Base-by-base conservation (phyloP, 2,329 filamentous ascomycete species). In the Neonectria punicea region DNA sequence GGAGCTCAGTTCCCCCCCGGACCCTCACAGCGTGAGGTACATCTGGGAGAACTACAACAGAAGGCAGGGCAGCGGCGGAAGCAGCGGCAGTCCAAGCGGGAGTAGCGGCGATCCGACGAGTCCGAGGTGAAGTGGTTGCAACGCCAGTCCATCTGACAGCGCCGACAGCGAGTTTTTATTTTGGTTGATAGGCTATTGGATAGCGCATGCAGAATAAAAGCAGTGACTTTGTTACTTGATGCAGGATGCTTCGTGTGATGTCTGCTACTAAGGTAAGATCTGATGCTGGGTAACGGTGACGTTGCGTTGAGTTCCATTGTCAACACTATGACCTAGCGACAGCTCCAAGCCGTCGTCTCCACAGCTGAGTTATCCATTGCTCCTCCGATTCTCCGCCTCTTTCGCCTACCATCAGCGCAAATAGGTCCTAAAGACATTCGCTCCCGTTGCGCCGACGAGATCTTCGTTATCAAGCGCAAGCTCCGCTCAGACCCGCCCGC, bases 101-200 rank as follows among this genome's bases (percentile, higher is more conserved):
- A 86, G 85, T 72, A 74, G 81, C 39, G 79, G 81, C 55, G 86
- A 87, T 71, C 83, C 85, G 25, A 82, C 80, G 65, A 89, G 87
- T 74, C 87, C 72, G 32, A 68, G 69, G 43, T 72, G 69, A 73
- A 53, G 50, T 47, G 47, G 44, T 44, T 49, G 50, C 49, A 36
- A 67, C 22, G 22, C 22, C 39, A 53, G 22, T 34, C 22, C 36
- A 47, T 49, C 34, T 51, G 60, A 61, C 57, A 63, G 59, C 61
- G 55, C 57, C 51, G 66, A 43, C 43, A 53, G 20, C 57, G 20
- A 22, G 36, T 39, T 39, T 71, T 61, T 50, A 60, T 69, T 63
- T 66, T 44, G 60, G 53, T 63, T 66, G 63, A 60, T 53, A 39
- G 61, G 53, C 70, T 72, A 62, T 74, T 74, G 72, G 67, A 74